Base-by-base conservation (phyloP, 192 early-diverging fungal genomes). In the Dispira parvispora region DNA sequence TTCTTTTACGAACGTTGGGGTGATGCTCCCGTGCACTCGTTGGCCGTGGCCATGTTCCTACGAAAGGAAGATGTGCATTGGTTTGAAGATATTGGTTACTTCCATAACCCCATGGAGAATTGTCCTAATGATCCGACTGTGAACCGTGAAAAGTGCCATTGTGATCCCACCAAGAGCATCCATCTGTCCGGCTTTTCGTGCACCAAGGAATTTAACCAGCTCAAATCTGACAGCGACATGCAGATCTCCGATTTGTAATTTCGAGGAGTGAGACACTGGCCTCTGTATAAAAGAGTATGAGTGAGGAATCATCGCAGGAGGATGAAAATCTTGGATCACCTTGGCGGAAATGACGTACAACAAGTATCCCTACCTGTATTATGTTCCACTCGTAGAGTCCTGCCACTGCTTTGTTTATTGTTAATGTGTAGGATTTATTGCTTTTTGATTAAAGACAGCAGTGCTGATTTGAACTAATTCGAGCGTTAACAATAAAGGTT, bases 31-130 rank as follows among this genome's bases (percentile, higher is more conserved):
- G 78, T 87, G 0, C 87, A 88, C 63, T 79, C 80, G 3, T 81
- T 87, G 21, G 82, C 77, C 9, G 87, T 78, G 3, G 73, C 79
- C 9, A 43, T 87, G 44, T 63, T 83, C 46, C 64, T 88, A 45
- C 67, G 72, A 18, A 80, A 80, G 43, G 67, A 76, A 44, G 70
- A 87, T 58, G 73, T 89, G 18, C 84, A 87, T 63, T 89, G 81
- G 62, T 89, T 89, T 64, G 73, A 83, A 45, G 82, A 89, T 62
- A 84, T 89, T 42, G 87, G 85, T 9, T 88, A 88, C 63, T 68
- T 67, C 43, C 88, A 92, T 45, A 69, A 71, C 0, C 78, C 79
- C 14, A 84, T 69, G 74, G 71, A 76, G 62, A 71, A 73, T 32
- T 76, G 74, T 42, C 74, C 74, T 8, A 68, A 60, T 16, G 74